These are phyloP conservation scores for Candida insectorum DNA, from an alignment of 805 yeast species.

Conservation along the genomic window DNA sequence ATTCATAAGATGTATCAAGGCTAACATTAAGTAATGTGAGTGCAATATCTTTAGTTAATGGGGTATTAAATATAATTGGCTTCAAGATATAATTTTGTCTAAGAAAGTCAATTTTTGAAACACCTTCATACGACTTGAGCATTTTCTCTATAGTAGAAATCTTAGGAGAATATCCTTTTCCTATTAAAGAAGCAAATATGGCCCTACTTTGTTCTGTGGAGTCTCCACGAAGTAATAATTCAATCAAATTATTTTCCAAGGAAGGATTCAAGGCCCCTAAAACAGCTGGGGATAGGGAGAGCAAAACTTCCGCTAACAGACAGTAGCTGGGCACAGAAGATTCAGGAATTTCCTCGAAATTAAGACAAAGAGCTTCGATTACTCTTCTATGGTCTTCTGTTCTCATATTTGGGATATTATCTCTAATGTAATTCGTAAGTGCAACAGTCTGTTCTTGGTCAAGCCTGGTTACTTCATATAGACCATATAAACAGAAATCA, in stretches of 20 bases:
- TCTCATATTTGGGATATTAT: neutral
- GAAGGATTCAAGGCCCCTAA: conserved; percentile 3
- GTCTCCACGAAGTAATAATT: conserved; percentile 2
- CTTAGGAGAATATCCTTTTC: conserved; percentile 3
- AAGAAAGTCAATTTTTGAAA: conserved; percentile 5
- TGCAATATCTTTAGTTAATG: neutral
- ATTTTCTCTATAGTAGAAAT: conserved; percentile 3
- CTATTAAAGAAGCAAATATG: conserved; percentile 3
- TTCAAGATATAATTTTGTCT: conserved; percentile 9
- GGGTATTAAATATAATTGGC: conserved; percentile 5
- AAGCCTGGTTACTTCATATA: too few species aligned
- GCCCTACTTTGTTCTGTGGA: neutral
- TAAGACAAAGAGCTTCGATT: conserved; percentile 2
- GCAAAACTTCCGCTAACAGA: neutral
- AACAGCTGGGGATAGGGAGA: neutral
- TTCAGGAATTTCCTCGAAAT: too few species aligned
- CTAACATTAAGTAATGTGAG: conserved; percentile 1
- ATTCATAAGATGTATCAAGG: conserved; percentile 5
- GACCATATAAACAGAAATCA: neutral
- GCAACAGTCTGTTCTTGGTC: neutral
- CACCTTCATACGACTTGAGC: conserved; percentile 2
- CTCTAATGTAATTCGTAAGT: neutral
- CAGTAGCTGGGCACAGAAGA: too few species aligned
- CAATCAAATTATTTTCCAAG: conserved; percentile 1
- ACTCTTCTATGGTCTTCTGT: conserved; percentile 2